phyloP scores from a whole-genome alignment of 2,329 filamentous ascomycete genomes.

The Dothistroma pini region DNA sequence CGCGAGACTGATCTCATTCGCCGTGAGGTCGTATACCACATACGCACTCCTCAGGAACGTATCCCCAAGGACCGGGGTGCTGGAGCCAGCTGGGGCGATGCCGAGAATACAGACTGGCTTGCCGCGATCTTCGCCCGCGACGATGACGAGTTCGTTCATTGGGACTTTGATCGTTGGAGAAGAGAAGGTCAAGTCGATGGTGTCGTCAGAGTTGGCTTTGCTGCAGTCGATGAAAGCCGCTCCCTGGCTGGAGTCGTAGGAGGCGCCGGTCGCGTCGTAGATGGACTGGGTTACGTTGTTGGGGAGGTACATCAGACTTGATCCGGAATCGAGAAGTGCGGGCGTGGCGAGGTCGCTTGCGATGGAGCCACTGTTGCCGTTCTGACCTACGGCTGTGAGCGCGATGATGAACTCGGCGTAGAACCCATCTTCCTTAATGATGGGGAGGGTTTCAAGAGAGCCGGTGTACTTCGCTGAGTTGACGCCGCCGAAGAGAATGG shows the following conservation, averaged over 20 bases:
- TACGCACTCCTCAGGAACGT: constrained; percentile 62
- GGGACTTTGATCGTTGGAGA: constrained; percentile 53
- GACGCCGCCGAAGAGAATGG: constrained; percentile 75
- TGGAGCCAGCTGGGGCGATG: constrained; percentile 49
- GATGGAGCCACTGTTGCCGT: constrained; percentile 43
- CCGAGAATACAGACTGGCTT: constrained; percentile 48
- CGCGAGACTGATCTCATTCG: constrained; percentile 59
- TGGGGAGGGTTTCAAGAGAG: constrained; percentile 57
- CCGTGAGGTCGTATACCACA: constrained; percentile 59
- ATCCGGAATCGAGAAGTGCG: constrained; percentile 70
- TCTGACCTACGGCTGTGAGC: constrained; percentile 46
- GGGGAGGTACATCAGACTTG: constrained; percentile 68
- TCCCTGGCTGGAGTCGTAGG: constrained; percentile 40
- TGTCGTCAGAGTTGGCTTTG: constrained; percentile 46
- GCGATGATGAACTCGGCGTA: constrained; percentile 55
- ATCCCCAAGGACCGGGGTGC: constrained; percentile 54
- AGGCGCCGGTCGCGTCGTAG: constrained; percentile 40
- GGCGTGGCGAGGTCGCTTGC: constrained; percentile 44
- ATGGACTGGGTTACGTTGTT: constrained; percentile 51
- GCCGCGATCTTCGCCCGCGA: constrained; percentile 43
- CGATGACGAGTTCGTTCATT: constrained; percentile 55
- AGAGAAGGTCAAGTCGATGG: constrained; percentile 57
- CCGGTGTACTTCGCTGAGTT: constrained; percentile 71
- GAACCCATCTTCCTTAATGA: constrained; percentile 47
- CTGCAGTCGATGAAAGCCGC: constrained; percentile 54